phyloP scores from a whole-genome alignment of 163 green algal genomes.

The Prototheca wickerhamii region DNA sequence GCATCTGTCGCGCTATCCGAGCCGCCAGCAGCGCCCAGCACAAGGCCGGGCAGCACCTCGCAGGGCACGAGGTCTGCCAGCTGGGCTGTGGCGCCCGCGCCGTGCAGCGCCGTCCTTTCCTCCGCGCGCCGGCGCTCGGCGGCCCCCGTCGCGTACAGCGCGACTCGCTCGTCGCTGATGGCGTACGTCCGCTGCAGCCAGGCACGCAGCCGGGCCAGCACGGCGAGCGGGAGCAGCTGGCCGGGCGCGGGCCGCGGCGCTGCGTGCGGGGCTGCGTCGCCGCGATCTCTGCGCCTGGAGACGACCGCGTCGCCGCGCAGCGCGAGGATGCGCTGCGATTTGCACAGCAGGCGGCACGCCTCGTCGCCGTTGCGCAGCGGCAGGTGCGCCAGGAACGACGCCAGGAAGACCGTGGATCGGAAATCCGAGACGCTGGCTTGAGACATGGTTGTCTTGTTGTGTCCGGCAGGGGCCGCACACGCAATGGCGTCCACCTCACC shows the following conservation, averaged over 20 bases:
- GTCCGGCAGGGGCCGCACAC: too few relatives aligned
- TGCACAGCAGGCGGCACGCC: not conserved
- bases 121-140: too few relatives aligned
- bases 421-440: too few relatives aligned
- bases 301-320: not conserved
- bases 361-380: not conserved
- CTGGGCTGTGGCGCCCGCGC: too few relatives aligned
- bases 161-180: not conserved
- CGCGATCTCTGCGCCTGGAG: not conserved
- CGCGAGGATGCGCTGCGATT: not conserved
- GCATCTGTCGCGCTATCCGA: too few relatives aligned
- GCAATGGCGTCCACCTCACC: too few relatives aligned
- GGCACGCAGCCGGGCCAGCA: not conserved
- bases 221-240: not conserved
- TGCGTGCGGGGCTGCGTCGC: not conserved
- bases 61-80: too few relatives aligned
- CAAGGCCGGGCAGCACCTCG: too few relatives aligned
- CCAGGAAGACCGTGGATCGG: not conserved
- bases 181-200: not conserved
- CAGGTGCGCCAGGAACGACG: not conserved
- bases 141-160: not conserved
- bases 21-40: too few relatives aligned
- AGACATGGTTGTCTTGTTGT: too few relatives aligned
- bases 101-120: too few relatives aligned
- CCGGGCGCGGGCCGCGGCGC: not conserved